Conservation (phyloP, 2,329 filamentous ascomycete species). For the Colletotrichum zoysiae region DNA sequence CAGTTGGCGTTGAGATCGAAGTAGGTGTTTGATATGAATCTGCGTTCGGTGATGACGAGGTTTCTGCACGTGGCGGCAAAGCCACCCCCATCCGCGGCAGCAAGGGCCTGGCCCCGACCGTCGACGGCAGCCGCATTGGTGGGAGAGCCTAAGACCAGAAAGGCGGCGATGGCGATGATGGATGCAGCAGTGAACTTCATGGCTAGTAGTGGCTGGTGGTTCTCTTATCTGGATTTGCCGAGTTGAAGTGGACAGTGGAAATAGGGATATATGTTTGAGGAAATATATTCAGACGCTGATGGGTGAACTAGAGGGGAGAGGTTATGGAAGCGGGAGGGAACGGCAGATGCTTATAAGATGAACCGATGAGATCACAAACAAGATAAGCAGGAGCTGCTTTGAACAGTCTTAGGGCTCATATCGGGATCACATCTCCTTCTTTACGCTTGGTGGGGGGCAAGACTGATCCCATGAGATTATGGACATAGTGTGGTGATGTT, state of each 20-base stretch:
- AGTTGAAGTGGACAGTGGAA: background rate
- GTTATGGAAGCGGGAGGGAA: background rate
- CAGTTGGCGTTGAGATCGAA: constrained; percentile 34
- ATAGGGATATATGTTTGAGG: background rate
- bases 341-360: no score
- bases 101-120: background rate
- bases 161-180: constrained; percentile 6
- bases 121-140: constrained; percentile 5
- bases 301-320: no score
- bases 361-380: no score
- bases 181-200: constrained; percentile 31
- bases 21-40: constrained; percentile 15
- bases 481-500: no score
- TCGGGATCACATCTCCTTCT: background rate
- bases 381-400: no score
- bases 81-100: constrained; percentile 7
- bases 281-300: accelerated
- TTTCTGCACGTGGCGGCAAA: constrained; percentile 27
- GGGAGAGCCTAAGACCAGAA: background rate
- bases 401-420: no score
- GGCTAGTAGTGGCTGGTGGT: background rate
- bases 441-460: background rate
- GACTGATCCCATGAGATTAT: no score
- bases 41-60: constrained; percentile 14
- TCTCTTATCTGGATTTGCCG: background rate